These are phyloP conservation scores for Tulasnella sp. DNA, from an alignment of 768 basidiomycete genomes.

Conservation along the genomic window DNA sequence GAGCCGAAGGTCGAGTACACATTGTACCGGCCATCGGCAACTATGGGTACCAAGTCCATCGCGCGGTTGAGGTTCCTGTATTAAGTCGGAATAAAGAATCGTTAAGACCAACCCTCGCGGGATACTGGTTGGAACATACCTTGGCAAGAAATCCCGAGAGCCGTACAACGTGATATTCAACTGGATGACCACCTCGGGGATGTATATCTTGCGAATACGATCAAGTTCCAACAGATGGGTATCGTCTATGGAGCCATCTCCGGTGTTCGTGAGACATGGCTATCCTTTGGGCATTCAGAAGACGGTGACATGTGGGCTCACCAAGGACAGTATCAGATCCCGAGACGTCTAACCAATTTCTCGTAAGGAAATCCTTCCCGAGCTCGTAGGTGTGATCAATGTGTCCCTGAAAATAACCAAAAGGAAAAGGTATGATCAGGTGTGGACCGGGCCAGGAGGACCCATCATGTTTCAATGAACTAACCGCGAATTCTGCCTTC, in stretches of 20 bases:
- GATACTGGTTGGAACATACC: slow-evolving; percentile 36
- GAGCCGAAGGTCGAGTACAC: slow-evolving; percentile 77
- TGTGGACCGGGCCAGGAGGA: background rate
- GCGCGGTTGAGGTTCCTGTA: slow-evolving; percentile 65
- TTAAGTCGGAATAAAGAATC: background rate
- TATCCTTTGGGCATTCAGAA: background rate
- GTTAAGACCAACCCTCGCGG: background rate
- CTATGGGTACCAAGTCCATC: slow-evolving; percentile 66
- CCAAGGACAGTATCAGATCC: background rate
- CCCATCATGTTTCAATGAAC: no score
- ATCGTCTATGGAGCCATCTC: slow-evolving; percentile 30
- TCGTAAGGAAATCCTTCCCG: slow-evolving; percentile 59
- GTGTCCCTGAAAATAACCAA: background rate
- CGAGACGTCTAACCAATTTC: slow-evolving; percentile 53
- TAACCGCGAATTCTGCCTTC: slow-evolving; percentile 14
- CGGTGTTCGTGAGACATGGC: background rate
- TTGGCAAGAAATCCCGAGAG: slow-evolving; percentile 53
- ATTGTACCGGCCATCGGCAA: slow-evolving; percentile 79
- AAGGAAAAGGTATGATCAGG: background rate
- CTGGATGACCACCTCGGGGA: slow-evolving; percentile 82
- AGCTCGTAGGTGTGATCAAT: slow-evolving; percentile 54
- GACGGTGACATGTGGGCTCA: slow-evolving; percentile 16
- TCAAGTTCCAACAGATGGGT: slow-evolving; percentile 55
- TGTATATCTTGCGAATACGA: slow-evolving; percentile 77
- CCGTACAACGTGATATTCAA: slow-evolving; percentile 62